These are phyloP conservation scores for Globisporangium middletonii DNA, from an alignment of 352 stramenopile species.

Conservation along the genomic window DNA sequence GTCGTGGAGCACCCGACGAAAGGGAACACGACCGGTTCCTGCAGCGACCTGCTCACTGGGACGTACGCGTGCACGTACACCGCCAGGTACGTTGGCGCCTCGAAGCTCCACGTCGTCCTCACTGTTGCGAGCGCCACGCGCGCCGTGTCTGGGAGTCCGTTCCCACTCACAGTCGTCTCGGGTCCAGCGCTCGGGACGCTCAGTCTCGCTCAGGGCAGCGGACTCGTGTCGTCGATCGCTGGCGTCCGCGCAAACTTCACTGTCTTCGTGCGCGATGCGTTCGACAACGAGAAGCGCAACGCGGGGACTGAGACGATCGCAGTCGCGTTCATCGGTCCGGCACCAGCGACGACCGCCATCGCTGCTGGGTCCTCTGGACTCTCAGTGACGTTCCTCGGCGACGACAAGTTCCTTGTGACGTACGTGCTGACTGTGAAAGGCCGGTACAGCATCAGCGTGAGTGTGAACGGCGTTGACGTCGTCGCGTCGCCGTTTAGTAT, in stretches of 20 bases:
- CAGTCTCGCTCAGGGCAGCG: conserved; percentile 33
- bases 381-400: conserved; percentile 21
- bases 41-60: conserved; percentile 47
- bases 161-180: conserved; percentile 37
- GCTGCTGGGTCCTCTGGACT: conserved; percentile 16
- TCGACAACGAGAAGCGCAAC: conserved; percentile 59
- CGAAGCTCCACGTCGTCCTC: conserved; percentile 33
- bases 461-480: conserved; percentile 34
- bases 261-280: conserved; percentile 46
- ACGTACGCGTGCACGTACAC: conserved; percentile 61
- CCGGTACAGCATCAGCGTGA: conserved; percentile 35
- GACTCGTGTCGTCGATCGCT: conserved; percentile 47
- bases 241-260: conserved; percentile 41
- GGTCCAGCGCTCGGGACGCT: conserved; percentile 40
- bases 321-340: conserved; percentile 30
- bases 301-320: conserved; percentile 36
- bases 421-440: conserved; percentile 43
- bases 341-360: conserved; percentile 15
- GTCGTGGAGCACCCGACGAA: conserved; percentile 28
- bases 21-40: conserved; percentile 33
- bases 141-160: conserved; percentile 42
- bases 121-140: conserved; percentile 9
- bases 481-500: conserved; percentile 46
- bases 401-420: conserved; percentile 31
- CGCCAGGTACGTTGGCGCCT: conserved; percentile 31